These are phyloP conservation scores for Ilyonectria sp. DNA, from an alignment of 2,329 filamentous ascomycete species.

Conservation along the genomic window DNA sequence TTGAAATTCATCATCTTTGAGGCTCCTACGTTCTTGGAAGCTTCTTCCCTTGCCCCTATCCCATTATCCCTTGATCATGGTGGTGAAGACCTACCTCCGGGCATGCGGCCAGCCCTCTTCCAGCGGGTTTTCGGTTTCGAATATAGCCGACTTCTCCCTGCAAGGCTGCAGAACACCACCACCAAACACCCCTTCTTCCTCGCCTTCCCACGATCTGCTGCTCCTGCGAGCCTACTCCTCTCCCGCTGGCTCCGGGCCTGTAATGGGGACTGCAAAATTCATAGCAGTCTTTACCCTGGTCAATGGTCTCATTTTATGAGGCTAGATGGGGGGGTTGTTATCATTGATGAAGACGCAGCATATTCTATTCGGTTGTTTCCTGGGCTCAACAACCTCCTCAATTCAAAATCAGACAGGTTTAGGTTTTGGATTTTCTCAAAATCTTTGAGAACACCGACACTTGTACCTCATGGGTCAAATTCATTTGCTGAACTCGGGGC, in stretches of 20 bases:
- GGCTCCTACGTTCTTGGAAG: slow-evolving; percentile 1
- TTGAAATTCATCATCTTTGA: slow-evolving; percentile 17
- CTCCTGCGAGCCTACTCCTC: slow-evolving; percentile 55
- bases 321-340: slow-evolving; percentile 51
- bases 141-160: slow-evolving; percentile 51
- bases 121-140: slow-evolving; percentile 51
- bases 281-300: slow-evolving; percentile 57
- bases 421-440: slow-evolving; percentile 60
- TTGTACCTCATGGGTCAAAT: slow-evolving; percentile 29
- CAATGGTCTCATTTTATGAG: slow-evolving; percentile 64
- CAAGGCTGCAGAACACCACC: slow-evolving; percentile 26
- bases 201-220: slow-evolving; percentile 61
- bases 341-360: slow-evolving; percentile 62
- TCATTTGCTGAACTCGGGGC: slow-evolving; percentile 33
- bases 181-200: slow-evolving; percentile 60
- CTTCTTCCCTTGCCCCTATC: slow-evolving; percentile 47
- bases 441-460: slow-evolving; percentile 43
- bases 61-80: slow-evolving; percentile 24
- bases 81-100: slow-evolving; percentile 33
- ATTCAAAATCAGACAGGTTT: slow-evolving; percentile 43
- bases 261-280: slow-evolving; percentile 59
- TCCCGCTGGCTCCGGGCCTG: slow-evolving; percentile 61
- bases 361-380: slow-evolving; percentile 59
- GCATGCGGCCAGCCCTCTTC: slow-evolving; percentile 42
- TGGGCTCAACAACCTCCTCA: slow-evolving; percentile 53